phyloP scores from a whole-genome alignment of 106 monocot genomes.

The Apostasia shenzhenica region DNA sequence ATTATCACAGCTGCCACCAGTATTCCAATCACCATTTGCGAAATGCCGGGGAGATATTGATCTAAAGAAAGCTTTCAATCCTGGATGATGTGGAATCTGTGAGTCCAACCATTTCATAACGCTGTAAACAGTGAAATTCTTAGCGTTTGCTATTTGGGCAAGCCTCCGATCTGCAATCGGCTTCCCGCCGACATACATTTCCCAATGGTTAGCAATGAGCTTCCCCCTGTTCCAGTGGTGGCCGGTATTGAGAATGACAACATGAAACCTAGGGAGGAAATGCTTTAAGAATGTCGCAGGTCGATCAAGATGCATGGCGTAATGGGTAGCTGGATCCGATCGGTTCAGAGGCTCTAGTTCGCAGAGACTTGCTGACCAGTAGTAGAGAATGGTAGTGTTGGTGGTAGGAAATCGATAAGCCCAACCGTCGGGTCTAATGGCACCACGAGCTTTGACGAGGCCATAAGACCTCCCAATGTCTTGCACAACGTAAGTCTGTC shows the following conservation, averaged over 20 bases:
- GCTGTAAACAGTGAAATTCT: constrained; percentile 52
- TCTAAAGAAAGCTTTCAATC: constrained; percentile 65
- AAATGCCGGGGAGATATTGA: constrained; percentile 91
- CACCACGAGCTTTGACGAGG: constrained; percentile 54
- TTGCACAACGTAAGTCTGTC: constrained; percentile 32
- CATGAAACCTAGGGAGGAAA: constrained; percentile 50
- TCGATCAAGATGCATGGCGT: constrained; percentile 79
- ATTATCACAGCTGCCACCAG: constrained; percentile 89
- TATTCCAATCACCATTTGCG: constrained; percentile 87
- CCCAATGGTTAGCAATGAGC: constrained; percentile 66
- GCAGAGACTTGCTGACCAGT: constrained; percentile 87
- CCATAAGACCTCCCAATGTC: constrained; percentile 58
- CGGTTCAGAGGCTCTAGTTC: constrained; percentile 60
- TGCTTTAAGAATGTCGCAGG: constrained; percentile 53
- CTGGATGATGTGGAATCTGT: constrained; percentile 36
- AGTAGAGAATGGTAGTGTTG: constrained; percentile 76
- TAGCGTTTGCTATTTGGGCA: constrained; percentile 43
- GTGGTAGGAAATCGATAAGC: constrained; percentile 65
- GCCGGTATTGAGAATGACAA: constrained; percentile 84
- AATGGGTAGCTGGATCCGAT: constrained; percentile 27
- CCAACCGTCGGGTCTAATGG: constrained; percentile 81
- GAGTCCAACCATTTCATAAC: constrained; percentile 67
- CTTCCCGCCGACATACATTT: constrained; percentile 56
- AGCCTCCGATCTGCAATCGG: constrained; percentile 37
- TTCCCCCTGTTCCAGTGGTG: constrained; percentile 96